Percentiles rank a stretch among this genome's conserved stretches.
phyloP scores from a whole-genome alignment of 345 rosid genomes.

The Gossypium herbaceum region DNA sequence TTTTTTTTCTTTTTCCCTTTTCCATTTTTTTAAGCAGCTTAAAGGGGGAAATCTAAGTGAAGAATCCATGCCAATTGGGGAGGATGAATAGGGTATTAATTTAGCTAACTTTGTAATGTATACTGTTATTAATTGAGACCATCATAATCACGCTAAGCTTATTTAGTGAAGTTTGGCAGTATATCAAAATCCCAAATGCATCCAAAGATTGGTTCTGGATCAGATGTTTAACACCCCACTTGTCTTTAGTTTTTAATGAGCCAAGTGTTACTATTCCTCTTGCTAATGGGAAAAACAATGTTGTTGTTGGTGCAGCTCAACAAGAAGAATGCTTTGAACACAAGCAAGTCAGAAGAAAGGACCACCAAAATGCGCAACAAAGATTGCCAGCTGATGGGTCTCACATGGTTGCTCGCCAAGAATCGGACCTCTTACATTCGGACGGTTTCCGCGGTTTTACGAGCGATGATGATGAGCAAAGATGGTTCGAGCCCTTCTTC shows the following conservation, averaged over 20 bases:
- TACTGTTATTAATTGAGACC: neutral
- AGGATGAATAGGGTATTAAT: neutral
- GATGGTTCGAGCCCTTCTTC: conserved; percentile 51
- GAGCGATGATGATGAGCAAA: conserved; percentile 65
- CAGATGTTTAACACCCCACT: conserved; percentile 21
- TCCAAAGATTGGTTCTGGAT: neutral
- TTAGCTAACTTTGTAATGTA: neutral
- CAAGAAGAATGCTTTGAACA: conserved; percentile 42
- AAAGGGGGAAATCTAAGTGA: neutral
- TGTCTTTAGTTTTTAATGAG: neutral
- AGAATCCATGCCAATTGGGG: neutral
- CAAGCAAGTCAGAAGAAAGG: conserved; percentile 65
- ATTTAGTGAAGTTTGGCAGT: neutral
- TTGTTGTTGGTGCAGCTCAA: conserved; percentile 43
- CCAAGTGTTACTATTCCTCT: neutral
- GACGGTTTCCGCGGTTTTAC: conserved; percentile 71
- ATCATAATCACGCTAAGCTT: neutral
- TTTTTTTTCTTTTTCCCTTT: no score
- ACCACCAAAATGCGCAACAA: conserved; percentile 75
- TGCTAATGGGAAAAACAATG: neutral
- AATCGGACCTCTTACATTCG: conserved; percentile 72
- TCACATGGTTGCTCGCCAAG: conserved; percentile 91
- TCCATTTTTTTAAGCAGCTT: neutral
- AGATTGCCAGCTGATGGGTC: conserved; percentile 92
- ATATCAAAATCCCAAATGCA: neutral